Evolutionary conservation across 2,329 filamentous ascomycete genomes (phyloP).

Genomic region (Eutypella sp.): DNA sequence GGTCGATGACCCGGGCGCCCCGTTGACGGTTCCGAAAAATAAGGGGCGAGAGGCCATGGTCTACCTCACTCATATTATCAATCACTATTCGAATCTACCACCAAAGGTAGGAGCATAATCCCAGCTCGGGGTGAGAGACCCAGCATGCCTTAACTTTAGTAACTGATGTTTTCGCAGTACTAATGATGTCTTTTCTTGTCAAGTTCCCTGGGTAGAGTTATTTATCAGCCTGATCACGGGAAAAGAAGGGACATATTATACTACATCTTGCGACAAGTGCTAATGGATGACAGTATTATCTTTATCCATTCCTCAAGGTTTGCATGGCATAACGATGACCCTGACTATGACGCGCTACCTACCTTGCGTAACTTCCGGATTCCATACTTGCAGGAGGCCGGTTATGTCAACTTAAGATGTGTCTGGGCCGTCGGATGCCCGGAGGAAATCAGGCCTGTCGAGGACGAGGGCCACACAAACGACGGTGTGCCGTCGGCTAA

Average conservation of each 20-base stretch:
- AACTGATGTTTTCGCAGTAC: no score
- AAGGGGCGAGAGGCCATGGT: conserved; percentile 51
- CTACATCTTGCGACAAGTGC: no score
- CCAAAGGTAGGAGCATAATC: conserved; percentile 22
- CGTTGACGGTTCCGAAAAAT: conserved; percentile 43
- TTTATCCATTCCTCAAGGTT: conserved; percentile 35
- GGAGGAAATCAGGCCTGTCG: conserved; percentile 37
- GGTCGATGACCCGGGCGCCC: conserved; percentile 42
- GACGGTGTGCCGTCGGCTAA: conserved; percentile 32
- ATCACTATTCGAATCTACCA: conserved; percentile 42
- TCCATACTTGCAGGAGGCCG: conserved; percentile 45
- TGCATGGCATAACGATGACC: conserved; percentile 51
- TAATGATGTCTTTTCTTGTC: no score
- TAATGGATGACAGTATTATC: no score
- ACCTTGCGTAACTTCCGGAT: conserved; percentile 44
- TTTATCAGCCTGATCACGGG: no score
- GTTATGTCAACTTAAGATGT: conserved; percentile 59
- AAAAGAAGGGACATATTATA: no score
- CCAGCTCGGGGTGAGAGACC: no score
- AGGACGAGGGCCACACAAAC: conserved; percentile 30
- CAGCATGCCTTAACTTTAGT: no score
- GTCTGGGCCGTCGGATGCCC: conserved; percentile 54
- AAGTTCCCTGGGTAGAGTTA: no score
- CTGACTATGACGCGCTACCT: conserved; percentile 49
- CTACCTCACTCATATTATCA: conserved; percentile 48